phyloP scores from a whole-genome alignment of 306 rosid genomes.

The Oemleria cerasiformis region DNA sequence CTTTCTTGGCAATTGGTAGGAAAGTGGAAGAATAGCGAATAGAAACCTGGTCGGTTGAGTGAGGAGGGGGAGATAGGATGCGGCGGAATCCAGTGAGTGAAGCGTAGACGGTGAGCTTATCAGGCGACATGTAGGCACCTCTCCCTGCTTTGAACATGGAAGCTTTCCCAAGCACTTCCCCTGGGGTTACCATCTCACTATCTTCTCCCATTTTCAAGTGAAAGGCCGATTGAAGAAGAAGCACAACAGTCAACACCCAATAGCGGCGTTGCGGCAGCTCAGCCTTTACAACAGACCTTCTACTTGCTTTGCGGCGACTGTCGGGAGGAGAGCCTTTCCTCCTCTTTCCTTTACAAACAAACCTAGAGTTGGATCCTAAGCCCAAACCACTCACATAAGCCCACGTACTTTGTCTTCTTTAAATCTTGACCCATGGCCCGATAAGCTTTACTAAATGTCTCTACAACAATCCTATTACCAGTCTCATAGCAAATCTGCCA shows the following conservation, averaged over 20 bases:
- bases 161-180: conserved; percentile 65
- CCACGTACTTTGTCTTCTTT: background rate
- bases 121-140: conserved; percentile 68
- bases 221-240: background rate
- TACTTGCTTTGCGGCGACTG: background rate
- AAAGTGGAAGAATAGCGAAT: background rate
- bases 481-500: too few species aligned
- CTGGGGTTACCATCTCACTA: conserved; percentile 62
- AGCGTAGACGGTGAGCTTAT: conserved; percentile 65
- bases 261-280: background rate
- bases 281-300: background rate
- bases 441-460: too few species aligned
- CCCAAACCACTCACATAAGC: too few species aligned
- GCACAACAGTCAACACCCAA: background rate
- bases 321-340: background rate
- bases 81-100: conserved; percentile 77
- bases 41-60: conserved; percentile 64
- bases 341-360: background rate
- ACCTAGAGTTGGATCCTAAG: too few species aligned
- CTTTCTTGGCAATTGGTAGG: background rate
- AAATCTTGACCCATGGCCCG: background rate
- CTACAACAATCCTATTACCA: too few species aligned
- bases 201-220: conserved; percentile 4
- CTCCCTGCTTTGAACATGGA: conserved; percentile 59
- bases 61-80: conserved; percentile 47